Base-by-base conservation (phyloP, 441 rosid genomes). In the Isatis lusitanica region DNA sequence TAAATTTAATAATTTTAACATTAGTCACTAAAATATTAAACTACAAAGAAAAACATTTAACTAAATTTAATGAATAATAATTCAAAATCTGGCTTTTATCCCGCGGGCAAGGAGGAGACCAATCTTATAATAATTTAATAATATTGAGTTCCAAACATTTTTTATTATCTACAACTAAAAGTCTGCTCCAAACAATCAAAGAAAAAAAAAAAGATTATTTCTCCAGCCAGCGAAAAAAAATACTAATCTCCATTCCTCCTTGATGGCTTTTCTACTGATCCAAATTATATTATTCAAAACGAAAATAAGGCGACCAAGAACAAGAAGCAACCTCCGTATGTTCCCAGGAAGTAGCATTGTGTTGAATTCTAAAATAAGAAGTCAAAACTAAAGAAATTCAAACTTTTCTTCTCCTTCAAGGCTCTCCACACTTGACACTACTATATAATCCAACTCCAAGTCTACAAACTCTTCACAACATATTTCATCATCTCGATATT, bases 401-500 rank as follows among this genome's bases (percentile, higher is more conserved):
- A 47, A 63, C 47, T 76, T 63, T 17, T 63, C 75, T 63, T 76
- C 66, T 55, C 48, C 15, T 53, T 68, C 70, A 76, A 5, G 66
- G 24, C 74, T 68, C 63, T 31, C 0, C 42, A 60, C 79, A 8
- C 0, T 33, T n/a, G n/a, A 60, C 79, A 8, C 30, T 26, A 68
- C 52, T 75, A 75, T 76, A 76, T 62, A 69, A 63, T 30, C 66
- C 11, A 55, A 69, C 79, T 69, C 66, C 53, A 55, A 63, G 26
- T 76, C 55, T 46, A 46, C 66, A 55, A 46, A 46, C 55, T 43
- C 58, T 43, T 62, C 74, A 68, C 74, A 75, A 60, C 78, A 58
- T 13, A 46, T 12, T 47, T 47, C 8, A 21, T 33, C 53, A 71
- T 30, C 69, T 52, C 13, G 53, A 52, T 55, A 55, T 42, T 17